Conservation (phyloP, 1,139 yeast genomes). For the Ashbya aceris region DNA sequence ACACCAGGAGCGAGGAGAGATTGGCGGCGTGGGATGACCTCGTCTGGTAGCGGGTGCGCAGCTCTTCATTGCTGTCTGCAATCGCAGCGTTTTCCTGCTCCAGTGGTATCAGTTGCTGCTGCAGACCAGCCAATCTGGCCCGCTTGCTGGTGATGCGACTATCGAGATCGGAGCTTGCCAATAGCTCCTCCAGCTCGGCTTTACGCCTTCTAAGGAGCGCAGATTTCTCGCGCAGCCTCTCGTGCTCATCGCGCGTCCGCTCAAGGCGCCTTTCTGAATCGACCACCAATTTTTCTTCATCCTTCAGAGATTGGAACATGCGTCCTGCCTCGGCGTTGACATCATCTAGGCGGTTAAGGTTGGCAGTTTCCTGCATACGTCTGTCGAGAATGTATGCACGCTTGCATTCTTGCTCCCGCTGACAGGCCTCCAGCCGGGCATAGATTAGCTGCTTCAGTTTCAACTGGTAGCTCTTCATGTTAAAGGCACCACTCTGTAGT, state of each 20-base stretch:
- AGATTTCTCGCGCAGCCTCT: constrained; percentile 19
- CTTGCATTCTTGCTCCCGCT: constrained; percentile 26
- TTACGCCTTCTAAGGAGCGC: constrained; percentile 7
- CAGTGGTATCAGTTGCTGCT: constrained; percentile 19
- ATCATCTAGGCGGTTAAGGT: constrained; percentile 44
- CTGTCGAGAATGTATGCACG: constrained; percentile 28
- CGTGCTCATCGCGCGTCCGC: constrained; percentile 34
- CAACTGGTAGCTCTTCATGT: constrained; percentile 32
- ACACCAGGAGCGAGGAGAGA: constrained; percentile 32
- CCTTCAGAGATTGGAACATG: constrained; percentile 39
- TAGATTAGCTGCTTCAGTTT: constrained; percentile 37
- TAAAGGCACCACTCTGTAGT: constrained; percentile 19
- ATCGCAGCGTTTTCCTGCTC: constrained; percentile 28
- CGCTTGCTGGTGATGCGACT: constrained; percentile 15
- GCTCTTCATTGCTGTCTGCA: constrained; percentile 33
- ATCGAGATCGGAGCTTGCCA: constrained; percentile 7
- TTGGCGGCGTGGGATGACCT: constrained; percentile 50
- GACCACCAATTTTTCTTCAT: constrained; percentile 41
- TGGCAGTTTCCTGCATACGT: constrained; percentile 38
- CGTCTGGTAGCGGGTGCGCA: constrained; percentile 43
- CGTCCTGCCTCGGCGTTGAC: constrained; percentile 40
- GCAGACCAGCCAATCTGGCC: constrained; percentile 10
- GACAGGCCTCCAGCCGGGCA: constrained; percentile 32
- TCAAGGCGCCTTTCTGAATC: constrained; percentile 40
- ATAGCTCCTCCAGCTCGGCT: constrained; percentile 9